Base-by-base conservation (phyloP, 306 rosid genomes). In the Sicyos edulis region DNA sequence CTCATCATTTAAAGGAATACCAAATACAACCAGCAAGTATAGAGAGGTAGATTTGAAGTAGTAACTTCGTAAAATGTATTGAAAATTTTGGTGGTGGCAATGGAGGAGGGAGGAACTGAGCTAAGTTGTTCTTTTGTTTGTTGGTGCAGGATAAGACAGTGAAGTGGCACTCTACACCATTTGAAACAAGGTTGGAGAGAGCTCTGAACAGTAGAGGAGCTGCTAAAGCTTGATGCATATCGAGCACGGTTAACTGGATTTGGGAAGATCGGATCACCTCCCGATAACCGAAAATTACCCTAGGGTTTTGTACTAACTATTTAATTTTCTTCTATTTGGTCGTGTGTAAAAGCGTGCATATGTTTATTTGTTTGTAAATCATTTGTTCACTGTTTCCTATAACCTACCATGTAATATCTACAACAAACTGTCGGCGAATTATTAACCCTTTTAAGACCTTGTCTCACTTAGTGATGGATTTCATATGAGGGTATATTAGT, bases 11-110 rank as follows among this genome's bases (percentile, higher is more conserved):
- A 87, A 89, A 85, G 96, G 97, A 80, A 88, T 89, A 70, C 97
- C 96, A 44, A 90, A 90, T 76, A 83, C 91, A 5, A 82, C 96
- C 16, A 90, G 91, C 96, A 90, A 90, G 87, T 90, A 88, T 65
- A 84, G 88, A 88, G 96, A 90, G 95, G 98, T 92, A 79, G 34
- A 59, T n/a, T 47, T 60, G 78, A 72, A 82, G 81, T 86, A 78
- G 40, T 24, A 5, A 58, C 6, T 58, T 58, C 11, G 26, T 55
- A 19, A 78, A 83, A 52, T 62, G 14, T 75, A 55, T 56, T 59
- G 72, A 69, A 54, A 54, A 44, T 45, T 26, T 42, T 74, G 63
- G 6, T 3, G 62, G 15, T 21, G 6, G 14, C 15, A 21, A 1
- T 56, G 62, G 62, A 21, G 24, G 15, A n/a, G 57, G 42, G 42